Base-by-base conservation (phyloP, 768 basidiomycete genomes). In the Lactifluus pinguis region DNA sequence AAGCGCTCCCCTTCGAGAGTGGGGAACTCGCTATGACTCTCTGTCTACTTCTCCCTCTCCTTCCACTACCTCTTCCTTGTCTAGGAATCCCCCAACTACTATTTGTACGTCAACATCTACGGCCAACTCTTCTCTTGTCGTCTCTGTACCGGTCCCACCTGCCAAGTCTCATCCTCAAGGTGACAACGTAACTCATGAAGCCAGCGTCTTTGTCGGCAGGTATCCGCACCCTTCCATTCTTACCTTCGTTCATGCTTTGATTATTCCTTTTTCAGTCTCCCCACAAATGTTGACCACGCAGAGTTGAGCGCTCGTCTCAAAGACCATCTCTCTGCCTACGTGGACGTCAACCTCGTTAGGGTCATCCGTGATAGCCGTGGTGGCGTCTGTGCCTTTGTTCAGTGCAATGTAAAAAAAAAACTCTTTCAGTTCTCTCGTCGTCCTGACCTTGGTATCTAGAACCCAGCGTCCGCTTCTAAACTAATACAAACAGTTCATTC, bases 191-290 rank as follows among this genome's bases (percentile, higher is more conserved):
- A 79, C 82, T 57, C 86, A 89, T 69, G 85, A 91, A 65, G 83
- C 88, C 44, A 90, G 87, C 67, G 79, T 92, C 67, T 92, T 92
- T 71, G 85, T 92, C 61, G 90, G 91, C 71, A 90, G 89, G 89
- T 88, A 67, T 5, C 69, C 66, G 9, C 29, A 25, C 36, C 51
- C 41, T 49, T 61, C 50, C 53, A 49, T 49, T 50, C 49, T 19
- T 45, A 59, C 51, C 51, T 14, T 42, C 30, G 42, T 49, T 39
- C 59, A 41, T 57, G 11, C 60, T 32, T 50, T 47, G n/a, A 67
- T 67, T 39, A 67, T 48, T 8, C 54, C 57, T 57, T 51, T 51
- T 49, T 15, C 61, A 92, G 89, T 69, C 76, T 92, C 62, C 89
- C 90, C 11, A 76, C 82, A 53, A 80, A 83, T 65, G 76, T 89